Conservation (phyloP, 2,329 filamentous ascomycete genomes). For the Cytospora leucostoma region DNA sequence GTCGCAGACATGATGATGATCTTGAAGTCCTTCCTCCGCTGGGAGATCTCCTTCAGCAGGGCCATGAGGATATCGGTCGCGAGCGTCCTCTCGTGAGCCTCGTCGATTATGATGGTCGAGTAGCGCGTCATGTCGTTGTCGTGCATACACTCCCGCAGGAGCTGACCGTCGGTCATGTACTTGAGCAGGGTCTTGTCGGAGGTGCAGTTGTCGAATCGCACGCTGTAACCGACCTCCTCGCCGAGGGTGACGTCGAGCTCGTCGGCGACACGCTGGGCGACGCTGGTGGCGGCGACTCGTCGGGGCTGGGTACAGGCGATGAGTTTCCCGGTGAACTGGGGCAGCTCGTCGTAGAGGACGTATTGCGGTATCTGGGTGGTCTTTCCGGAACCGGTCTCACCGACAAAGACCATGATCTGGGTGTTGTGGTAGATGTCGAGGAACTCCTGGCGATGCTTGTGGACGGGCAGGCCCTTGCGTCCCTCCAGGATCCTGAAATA, state of each 20-base stretch:
- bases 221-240: slow-evolving; percentile 96
- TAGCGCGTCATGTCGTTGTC: slow-evolving; percentile 90
- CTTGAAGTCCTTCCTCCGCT: slow-evolving; percentile 84
- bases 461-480: slow-evolving; percentile 83
- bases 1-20: slow-evolving; percentile 99
- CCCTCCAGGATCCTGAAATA: slow-evolving; percentile 90
- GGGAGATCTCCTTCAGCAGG: slow-evolving; percentile 85
- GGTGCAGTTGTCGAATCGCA: slow-evolving; percentile 97
- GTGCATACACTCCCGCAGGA: slow-evolving; percentile 93
- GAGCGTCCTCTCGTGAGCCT: slow-evolving; percentile 96
- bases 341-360: slow-evolving; percentile 94
- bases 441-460: slow-evolving; percentile 93
- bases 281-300: slow-evolving; percentile 97
- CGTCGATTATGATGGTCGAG: slow-evolving; percentile 97
- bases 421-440: slow-evolving; percentile 88
- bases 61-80: slow-evolving; percentile 98
- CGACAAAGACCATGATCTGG: slow-evolving; percentile 97
- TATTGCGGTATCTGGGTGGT: slow-evolving; percentile 99
- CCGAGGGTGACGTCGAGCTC: slow-evolving; percentile 94
- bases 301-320: slow-evolving; percentile 97
- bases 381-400: slow-evolving; percentile 98
- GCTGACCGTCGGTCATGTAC: slow-evolving; percentile 99
- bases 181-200: slow-evolving; percentile 87
- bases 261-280: slow-evolving; percentile 94
- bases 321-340: slow-evolving; percentile 81